Conservation (phyloP, 169 alveolate species). For the Eimeria brunetti region DNA sequence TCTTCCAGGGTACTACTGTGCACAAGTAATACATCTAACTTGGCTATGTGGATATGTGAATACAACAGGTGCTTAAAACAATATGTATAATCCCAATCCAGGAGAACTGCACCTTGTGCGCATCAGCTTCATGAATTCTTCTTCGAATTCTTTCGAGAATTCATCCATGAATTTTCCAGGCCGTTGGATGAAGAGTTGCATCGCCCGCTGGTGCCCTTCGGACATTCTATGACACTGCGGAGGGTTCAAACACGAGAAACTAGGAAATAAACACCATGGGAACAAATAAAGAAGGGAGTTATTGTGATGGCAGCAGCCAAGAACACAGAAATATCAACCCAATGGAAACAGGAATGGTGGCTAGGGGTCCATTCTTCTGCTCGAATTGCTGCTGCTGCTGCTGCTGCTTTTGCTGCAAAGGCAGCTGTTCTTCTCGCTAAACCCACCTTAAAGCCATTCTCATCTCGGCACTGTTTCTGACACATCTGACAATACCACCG, state of each 20-base stretch:
- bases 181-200: conserved; percentile 94
- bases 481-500: conserved; percentile 98
- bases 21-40: no score
- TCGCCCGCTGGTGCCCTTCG: conserved; percentile 95
- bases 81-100: not conserved
- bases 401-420: not conserved
- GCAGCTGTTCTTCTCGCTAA: not conserved
- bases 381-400: not conserved
- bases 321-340: not conserved
- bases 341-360: not conserved
- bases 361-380: not conserved
- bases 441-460: conserved; percentile 94
- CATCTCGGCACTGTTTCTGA: conserved; percentile 97
- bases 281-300: not conserved
- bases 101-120: conserved; percentile 84
- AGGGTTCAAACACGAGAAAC: not conserved
- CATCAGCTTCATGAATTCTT: conserved; percentile 94
- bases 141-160: conserved; percentile 93
- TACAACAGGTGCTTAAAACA: not conserved
- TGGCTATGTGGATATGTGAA: not conserved
- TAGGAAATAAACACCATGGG: not conserved
- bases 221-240: conserved; percentile 94
- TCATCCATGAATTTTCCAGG: conserved; percentile 95
- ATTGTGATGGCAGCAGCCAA: not conserved
- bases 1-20: no score